Base-by-base conservation (phyloP, 306 rosid genomes). In the Vigna radiata region DNA sequence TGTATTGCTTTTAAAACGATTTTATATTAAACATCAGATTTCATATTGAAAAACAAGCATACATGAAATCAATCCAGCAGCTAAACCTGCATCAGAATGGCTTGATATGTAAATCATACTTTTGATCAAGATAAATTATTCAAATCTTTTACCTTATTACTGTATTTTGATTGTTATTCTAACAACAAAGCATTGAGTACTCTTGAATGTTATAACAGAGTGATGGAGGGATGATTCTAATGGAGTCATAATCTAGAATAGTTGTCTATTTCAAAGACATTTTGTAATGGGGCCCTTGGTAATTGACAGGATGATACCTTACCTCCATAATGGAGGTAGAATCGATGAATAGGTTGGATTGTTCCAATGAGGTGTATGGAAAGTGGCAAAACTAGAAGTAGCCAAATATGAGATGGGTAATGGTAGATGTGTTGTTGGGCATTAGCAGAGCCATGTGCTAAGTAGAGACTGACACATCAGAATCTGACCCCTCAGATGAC, bases 311-410 rank as follows among this genome's bases (percentile, higher is more conserved):
- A 55, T 82, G 73, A 1, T 54, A 8, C 75, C 74, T 64, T 70
- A 63, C 79, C 75, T 71, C 76, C 82, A 77, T 77, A 16, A 64
- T 64, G 79, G 85, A 82, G 76, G 70, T 77, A 77, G 82, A 77
- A 77, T 77, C 37, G n/a, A 66, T 71, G 37, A 25, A 77, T 72
- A 77, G 80, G 21, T 71, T 36, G 13, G 79, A 71, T 82, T 68
- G 50, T 72, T 77, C 53, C 79, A 65, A 77, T 66, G 16, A 55
- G 76, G 79, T 77, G 75, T 77, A 49, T 65, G 83, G 79, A 77
- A 83, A 83, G 67, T 82, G 85, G 85, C 16, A 3, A 44, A 17
- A 39, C 46, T 54, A 49, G 70, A 8, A 21, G 17, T 67, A 48
- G 44, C 12, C 68, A 76, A 81, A 81, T 50, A 27, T 52, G 58